Base-by-base conservation (phyloP, 352 stramenopile genomes). In the Phytophthora multivora region DNA sequence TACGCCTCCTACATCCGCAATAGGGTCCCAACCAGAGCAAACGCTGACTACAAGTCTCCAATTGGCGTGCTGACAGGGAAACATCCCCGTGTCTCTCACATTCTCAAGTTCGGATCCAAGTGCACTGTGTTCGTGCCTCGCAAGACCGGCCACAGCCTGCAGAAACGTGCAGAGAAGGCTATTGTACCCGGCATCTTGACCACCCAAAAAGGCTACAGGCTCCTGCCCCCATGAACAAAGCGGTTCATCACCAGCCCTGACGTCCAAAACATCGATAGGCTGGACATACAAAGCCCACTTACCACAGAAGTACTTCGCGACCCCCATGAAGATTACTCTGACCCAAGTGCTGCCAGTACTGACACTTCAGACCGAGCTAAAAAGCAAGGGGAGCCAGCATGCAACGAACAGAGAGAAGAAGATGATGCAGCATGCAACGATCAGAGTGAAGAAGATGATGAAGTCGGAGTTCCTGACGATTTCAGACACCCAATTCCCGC, bases 1-100 rank as follows among this genome's bases (percentile, higher is more conserved):
- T 62, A 54, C 15, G 43, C 30, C 0, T 49, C 19, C 1, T 62
- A 62, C 33, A 54, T 62, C 8, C 33, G 53, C n/a, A 62, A 54
- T n/a, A n/a, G 21, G 0, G 21, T 53, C 0, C 25, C 33, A 0
- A 48, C 38, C 0, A 9, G 51, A 6, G 38, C n/a, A 0, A 62
- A 62, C 6, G 21, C 30, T 4, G 43, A n/a, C 1, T 12, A 48
- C 43, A 62, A 62, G 33, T 41, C 42, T 0, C 31, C 42, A 16
- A 1, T 59, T 3, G 2, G 36, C 0, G 38, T 40, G 1, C 10
- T 48, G 3, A 52, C 46, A 5, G 46, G 46, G 1, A 42, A 52
- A 2, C 16, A 16, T 1, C 30, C 46, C 11, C 3, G 11, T 1
- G 30, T 52, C 11, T 41, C 28, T 0, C 46, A 52, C 1, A 52